Base-by-base conservation (phyloP, 768 basidiomycete genomes). In the Suillus paluster region DNA sequence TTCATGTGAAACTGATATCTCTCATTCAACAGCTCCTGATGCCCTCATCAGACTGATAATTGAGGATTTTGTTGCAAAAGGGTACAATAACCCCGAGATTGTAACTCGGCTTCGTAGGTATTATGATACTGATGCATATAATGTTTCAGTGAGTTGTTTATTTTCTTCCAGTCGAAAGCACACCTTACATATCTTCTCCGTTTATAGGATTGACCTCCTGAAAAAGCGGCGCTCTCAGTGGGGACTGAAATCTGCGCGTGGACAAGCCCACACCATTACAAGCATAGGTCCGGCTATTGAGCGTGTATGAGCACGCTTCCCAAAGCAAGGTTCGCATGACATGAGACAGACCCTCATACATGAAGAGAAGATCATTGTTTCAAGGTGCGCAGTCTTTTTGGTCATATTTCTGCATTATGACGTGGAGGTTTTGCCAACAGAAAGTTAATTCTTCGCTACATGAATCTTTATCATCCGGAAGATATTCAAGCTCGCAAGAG, bases 281-380 rank as follows among this genome's bases (percentile, higher is more conserved):
- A 68, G 42, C 11, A 73, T 76, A 19, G 48, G 41, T 17, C 59
- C 62, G 5, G 59, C 63, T 1, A 66, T 76, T 38, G 2, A 39
- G 9, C 63, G 63, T 11, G 46, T 75, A 2, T 61, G 69, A 1
- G 44, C 53, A 21, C 64, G 57, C 10, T 75, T 66, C 58, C 75
- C 74, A 4, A 64, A 64, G 12, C 68, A 67, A 15, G 76, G 76
- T 8, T 65, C 66, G 6, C 62, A 67, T 11, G 71, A 73, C 11
- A 71, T 76, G 58, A 55, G 52, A 1, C 49, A 45, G 19, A 52
- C 68, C 0, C 44, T 77, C 3, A 67, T 70, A 34, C 68, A 70
- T 30, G 70, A 75, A 36, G 44, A 68, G 1, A 60, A 66, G 5
- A 71, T 75, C 63, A 57, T 41, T 23, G 73, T 77, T 34, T 21